phyloP scores from a whole-genome alignment of 2,329 filamentous ascomycete species.

The Trichophyton simii region DNA sequence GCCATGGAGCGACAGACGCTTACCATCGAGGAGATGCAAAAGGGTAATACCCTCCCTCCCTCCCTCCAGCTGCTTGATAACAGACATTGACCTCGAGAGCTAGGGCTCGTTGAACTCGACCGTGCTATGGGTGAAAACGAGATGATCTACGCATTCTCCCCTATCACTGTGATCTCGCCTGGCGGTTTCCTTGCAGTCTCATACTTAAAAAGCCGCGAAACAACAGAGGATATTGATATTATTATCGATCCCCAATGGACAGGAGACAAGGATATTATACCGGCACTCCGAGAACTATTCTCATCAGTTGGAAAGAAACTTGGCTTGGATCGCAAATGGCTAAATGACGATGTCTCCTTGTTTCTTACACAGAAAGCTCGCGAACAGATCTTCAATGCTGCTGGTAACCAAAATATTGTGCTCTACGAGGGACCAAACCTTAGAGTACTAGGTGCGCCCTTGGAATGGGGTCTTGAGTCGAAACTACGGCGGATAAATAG shows the following conservation, averaged over 20 bases:
- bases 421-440: slow-evolving; percentile 21
- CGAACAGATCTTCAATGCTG: slow-evolving; percentile 18
- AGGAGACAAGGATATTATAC: slow-evolving; percentile 22
- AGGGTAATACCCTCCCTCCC: background rate
- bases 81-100: background rate
- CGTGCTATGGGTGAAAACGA: slow-evolving; percentile 20
- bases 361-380: slow-evolving; percentile 16
- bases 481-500: slow-evolving; percentile 23
- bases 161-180: slow-evolving; percentile 9
- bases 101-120: slow-evolving; percentile 15
- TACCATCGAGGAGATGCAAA: background rate
- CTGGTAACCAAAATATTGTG: slow-evolving; percentile 22
- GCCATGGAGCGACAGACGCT: background rate
- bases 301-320: slow-evolving; percentile 16
- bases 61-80: background rate
- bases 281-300: slow-evolving; percentile 19
- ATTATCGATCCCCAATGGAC: slow-evolving; percentile 18
- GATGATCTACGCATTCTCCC: slow-evolving; percentile 4
- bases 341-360: slow-evolving; percentile 23
- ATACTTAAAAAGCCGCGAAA: slow-evolving; percentile 8
- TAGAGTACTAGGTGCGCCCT: slow-evolving; percentile 21
- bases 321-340: slow-evolving; percentile 17
- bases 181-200: slow-evolving; percentile 12
- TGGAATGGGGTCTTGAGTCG: slow-evolving; percentile 26
- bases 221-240: slow-evolving; percentile 12